Evolutionary conservation across 2,329 filamentous ascomycete genomes (phyloP).

Genomic region (Ascochyta koolunga): DNA sequence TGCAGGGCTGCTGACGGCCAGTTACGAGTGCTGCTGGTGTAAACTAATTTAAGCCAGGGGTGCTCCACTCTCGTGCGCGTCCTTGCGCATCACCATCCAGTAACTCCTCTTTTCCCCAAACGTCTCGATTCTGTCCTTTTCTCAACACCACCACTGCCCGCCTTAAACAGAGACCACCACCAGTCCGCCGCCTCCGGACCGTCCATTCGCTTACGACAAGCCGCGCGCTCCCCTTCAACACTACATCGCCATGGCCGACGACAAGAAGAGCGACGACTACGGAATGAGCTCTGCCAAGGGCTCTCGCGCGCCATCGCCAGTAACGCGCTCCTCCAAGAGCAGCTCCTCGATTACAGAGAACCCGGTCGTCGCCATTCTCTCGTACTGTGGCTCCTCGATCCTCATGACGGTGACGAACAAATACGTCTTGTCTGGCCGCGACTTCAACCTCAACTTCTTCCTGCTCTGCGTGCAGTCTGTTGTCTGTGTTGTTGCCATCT

Average conservation of each 20-base stretch:
- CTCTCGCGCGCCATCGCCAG: constrained; percentile 52
- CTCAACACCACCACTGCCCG: constrained; percentile 14
- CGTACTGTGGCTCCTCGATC: constrained; percentile 96
- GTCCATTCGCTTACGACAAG: constrained; percentile 23
- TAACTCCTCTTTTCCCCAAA: constrained; percentile 26
- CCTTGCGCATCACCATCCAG: constrained; percentile 33
- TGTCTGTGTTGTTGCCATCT: constrained; percentile 86
- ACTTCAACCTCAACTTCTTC: constrained; percentile 97
- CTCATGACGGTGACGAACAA: constrained; percentile 99
- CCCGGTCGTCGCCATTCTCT: constrained; percentile 78
- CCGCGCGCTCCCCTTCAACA: constrained; percentile 9
- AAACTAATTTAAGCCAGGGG: constrained; percentile 32
- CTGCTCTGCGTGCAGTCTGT: constrained; percentile 87
- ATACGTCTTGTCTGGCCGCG: constrained; percentile 88
- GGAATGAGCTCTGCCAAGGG: constrained; percentile 61
- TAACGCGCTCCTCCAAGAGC: constrained; percentile 50
- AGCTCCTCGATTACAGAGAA: constrained; percentile 67
- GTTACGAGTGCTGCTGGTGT: constrained; percentile 15
- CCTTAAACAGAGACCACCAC: constrained; percentile 10
- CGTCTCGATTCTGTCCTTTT: constrained; percentile 25
- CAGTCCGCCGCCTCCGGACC: constrained; percentile 25
- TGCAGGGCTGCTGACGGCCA: constrained; percentile 15
- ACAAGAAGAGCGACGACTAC: constrained; percentile 84
- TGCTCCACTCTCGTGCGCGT: constrained; percentile 31
- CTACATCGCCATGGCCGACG: constrained; percentile 72